Conservation (phyloP, 2,329 filamentous ascomycete species). For the Diaporthe sp. region DNA sequence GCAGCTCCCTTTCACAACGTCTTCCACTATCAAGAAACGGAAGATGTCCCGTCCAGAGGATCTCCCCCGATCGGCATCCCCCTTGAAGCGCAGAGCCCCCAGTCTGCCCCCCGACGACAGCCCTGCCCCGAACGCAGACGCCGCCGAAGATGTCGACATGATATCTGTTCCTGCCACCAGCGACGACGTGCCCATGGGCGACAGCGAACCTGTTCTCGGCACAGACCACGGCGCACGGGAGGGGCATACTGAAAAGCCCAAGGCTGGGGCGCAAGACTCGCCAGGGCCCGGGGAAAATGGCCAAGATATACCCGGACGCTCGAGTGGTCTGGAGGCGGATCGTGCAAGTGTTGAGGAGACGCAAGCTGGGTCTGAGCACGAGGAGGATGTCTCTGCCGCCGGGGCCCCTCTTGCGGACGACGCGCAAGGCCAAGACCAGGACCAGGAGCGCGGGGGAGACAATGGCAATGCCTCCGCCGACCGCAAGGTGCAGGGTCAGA, state of each 20-base stretch:
- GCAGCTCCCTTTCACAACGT: conserved; percentile 81
- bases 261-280: conserved; percentile 14
- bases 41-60: conserved; percentile 72
- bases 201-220: conserved; percentile 30
- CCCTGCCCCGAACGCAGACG: conserved; percentile 49
- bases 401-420: neutral
- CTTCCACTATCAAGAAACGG: conserved; percentile 78
- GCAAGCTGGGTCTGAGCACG: conserved; percentile 34
- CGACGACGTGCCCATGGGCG: conserved; percentile 24
- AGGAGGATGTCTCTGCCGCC: conserved; percentile 11
- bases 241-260: conserved; percentile 2
- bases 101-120: conserved; percentile 68
- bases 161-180: conserved; percentile 48
- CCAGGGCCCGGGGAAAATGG: conserved; percentile 21
- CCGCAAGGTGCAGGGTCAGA: conserved; percentile 29
- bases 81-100: conserved; percentile 74
- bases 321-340: conserved; percentile 33
- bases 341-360: conserved; percentile 37
- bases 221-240: conserved; percentile 23
- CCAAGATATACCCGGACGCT: conserved; percentile 17
- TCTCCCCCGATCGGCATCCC: conserved; percentile 74
- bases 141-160: conserved; percentile 63
- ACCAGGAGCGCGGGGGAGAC: neutral
- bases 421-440: conserved; percentile 3
- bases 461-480: conserved; percentile 8